These are phyloP conservation scores for Phanerodontia chrysosporium DNA, from an alignment of 768 basidiomycete species.

Conservation along the genomic window DNA sequence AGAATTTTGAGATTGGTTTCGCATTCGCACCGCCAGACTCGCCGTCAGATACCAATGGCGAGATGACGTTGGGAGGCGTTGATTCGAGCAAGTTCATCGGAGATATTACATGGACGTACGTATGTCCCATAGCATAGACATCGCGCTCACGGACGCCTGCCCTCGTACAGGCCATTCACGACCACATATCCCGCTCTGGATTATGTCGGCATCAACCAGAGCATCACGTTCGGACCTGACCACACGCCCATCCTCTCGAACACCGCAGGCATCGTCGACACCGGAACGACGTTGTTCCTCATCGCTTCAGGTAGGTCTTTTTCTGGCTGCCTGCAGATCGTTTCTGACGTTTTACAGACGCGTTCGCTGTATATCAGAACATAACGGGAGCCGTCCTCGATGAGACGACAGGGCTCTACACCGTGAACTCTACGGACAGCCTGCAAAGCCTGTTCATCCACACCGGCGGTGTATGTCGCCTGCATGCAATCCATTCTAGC, in stretches of 20 bases:
- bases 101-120: neutral
- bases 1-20: slow-evolving; percentile 25
- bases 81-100: slow-evolving; percentile 11
- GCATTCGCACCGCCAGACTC: slow-evolving; percentile 24
- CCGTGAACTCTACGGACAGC: slow-evolving; percentile 11
- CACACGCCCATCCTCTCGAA: slow-evolving; percentile 15
- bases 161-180: slow-evolving; percentile 15
- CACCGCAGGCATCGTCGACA: slow-evolving; percentile 26
- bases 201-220: slow-evolving; percentile 11
- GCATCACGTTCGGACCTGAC: slow-evolving; percentile 11
- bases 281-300: slow-evolving; percentile 28
- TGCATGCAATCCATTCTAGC: neutral
- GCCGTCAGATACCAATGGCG: slow-evolving; percentile 11
- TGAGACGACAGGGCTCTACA: slow-evolving; percentile 15
- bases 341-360: slow-evolving; percentile 12
- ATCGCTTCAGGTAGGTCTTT: slow-evolving; percentile 19
- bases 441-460: slow-evolving; percentile 21
- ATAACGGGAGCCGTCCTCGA: slow-evolving; percentile 15
- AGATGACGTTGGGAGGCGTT: slow-evolving; percentile 10
- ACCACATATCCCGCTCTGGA: slow-evolving; percentile 3
- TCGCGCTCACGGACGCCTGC: slow-evolving; percentile 24
- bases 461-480: slow-evolving; percentile 10
- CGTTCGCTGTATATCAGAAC: slow-evolving; percentile 20
- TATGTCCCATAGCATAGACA: slow-evolving; percentile 17
- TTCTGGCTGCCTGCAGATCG: slow-evolving; percentile 9